phyloP scores from a whole-genome alignment of 1,139 yeast species.

The Casaregolazyma lundiana region DNA sequence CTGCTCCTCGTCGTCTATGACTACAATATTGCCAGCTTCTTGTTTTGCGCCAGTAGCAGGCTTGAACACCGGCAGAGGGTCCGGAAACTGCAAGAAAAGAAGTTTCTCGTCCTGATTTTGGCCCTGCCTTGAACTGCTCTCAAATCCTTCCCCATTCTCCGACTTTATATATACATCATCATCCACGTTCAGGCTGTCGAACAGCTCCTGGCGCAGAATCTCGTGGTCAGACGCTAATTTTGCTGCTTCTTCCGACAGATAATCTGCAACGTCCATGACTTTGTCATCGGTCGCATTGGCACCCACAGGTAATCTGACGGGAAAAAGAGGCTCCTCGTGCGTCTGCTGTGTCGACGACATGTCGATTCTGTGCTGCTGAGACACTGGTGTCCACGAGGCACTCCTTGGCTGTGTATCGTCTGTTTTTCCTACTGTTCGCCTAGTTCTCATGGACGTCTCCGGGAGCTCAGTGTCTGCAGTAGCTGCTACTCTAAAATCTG shows the following conservation, averaged over 20 bases:
- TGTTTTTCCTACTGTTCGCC: slow-evolving; percentile 9
- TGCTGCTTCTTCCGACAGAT: slow-evolving; percentile 22
- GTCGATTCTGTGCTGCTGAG: slow-evolving; percentile 24
- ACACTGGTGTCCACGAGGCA: slow-evolving; percentile 15
- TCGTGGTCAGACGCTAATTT: slow-evolving; percentile 26
- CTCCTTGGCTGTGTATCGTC: slow-evolving; percentile 5
- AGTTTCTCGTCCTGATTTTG: slow-evolving; percentile 36
- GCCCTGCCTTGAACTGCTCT: background rate
- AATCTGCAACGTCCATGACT: slow-evolving; percentile 7
- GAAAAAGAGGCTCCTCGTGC: slow-evolving; percentile 26
- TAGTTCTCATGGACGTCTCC: slow-evolving; percentile 41
- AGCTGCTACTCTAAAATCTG: no score
- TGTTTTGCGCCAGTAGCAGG: slow-evolving; percentile 6
- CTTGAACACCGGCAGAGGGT: slow-evolving; percentile 54
- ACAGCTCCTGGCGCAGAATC: slow-evolving; percentile 28
- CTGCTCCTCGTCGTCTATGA: slow-evolving; percentile 19
- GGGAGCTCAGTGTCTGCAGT: no score
- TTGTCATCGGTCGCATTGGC: slow-evolving; percentile 1
- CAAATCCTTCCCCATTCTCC: slow-evolving; percentile 1
- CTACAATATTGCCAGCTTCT: slow-evolving; percentile 19
- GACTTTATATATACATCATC: slow-evolving; percentile 24
- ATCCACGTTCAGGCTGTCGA: slow-evolving; percentile 15
- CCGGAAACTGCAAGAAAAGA: slow-evolving; percentile 69
- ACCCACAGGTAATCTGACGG: slow-evolving; percentile 25
- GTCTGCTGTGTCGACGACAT: slow-evolving; percentile 24